phyloP scores from a whole-genome alignment of 1,284 basidiomycete species.

The Gymnopus androsaceus region DNA sequence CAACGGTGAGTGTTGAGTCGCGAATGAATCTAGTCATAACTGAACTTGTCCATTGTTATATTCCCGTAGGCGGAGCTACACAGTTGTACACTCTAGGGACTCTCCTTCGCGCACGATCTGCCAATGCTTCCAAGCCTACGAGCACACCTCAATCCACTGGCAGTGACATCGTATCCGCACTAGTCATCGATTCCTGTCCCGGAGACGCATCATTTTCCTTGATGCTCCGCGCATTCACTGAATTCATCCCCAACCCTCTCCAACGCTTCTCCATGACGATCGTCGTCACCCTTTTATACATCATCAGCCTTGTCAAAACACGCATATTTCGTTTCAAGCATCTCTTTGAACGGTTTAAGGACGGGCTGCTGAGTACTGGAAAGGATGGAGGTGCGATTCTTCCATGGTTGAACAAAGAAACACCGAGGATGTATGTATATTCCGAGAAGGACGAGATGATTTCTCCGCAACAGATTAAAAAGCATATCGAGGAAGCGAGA shows the following conservation, averaged over 20 bases:
- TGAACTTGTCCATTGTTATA: too few relatives aligned
- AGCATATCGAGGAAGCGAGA: slow-evolving; percentile 40
- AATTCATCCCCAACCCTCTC: slow-evolving; percentile 36
- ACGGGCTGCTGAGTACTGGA: slow-evolving; percentile 24
- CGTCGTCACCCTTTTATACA: slow-evolving; percentile 27
- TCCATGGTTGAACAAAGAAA: slow-evolving; percentile 44
- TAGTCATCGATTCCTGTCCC: slow-evolving; percentile 57
- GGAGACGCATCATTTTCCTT: slow-evolving; percentile 33
- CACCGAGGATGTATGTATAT: slow-evolving; percentile 56
- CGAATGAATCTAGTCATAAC: neutral
- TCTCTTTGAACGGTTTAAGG: slow-evolving; percentile 28
- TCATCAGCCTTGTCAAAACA: slow-evolving; percentile 22
- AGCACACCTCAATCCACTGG: slow-evolving; percentile 15
- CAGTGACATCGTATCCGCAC: slow-evolving; percentile 33
- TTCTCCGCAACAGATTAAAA: slow-evolving; percentile 41
- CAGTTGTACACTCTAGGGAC: slow-evolving; percentile 41
- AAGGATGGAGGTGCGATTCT: slow-evolving; percentile 35
- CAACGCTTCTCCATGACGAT: slow-evolving; percentile 27
- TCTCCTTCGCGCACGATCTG: slow-evolving; percentile 32
- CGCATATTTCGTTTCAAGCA: slow-evolving; percentile 19
- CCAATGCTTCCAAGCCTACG: slow-evolving; percentile 6
- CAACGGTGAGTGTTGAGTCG: slow-evolving; percentile 55
- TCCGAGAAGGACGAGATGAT: slow-evolving; percentile 52
- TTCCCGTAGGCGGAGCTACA: slow-evolving; percentile 45
- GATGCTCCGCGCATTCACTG: slow-evolving; percentile 42